phyloP scores from a whole-genome alignment of 257 asterid genomes.

The Gentiana macrophylla region DNA sequence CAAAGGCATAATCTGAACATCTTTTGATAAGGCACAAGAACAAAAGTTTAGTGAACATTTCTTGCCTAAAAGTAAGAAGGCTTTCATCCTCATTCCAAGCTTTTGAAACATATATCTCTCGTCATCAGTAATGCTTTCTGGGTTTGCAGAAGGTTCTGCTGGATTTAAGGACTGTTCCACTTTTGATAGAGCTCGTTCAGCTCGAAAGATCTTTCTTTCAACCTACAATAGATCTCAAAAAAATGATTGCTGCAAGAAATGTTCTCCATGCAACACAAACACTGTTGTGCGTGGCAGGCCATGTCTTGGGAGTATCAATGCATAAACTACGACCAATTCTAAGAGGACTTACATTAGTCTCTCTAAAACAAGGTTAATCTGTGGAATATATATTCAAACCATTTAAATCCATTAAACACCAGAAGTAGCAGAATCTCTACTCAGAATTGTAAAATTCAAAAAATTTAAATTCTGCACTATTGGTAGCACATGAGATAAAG shows the following conservation, averaged over 20 bases:
- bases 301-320: neutral
- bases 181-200: slow-evolving; percentile 69
- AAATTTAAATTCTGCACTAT: too few species aligned
- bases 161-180: slow-evolving; percentile 75
- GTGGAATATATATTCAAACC: too few species aligned
- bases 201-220: slow-evolving; percentile 55
- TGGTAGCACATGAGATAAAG: too few species aligned
- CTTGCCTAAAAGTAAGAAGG: slow-evolving; percentile 90
- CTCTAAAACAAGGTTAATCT: too few species aligned
- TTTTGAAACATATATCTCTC: slow-evolving; percentile 96
- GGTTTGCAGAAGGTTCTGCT: slow-evolving; percentile 50
- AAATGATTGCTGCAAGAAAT: too few species aligned
- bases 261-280: too few species aligned
- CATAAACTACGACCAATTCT: too few species aligned
- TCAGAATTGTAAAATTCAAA: too few species aligned
- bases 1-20: neutral
- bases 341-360: too few species aligned
- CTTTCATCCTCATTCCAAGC: slow-evolving; percentile 96
- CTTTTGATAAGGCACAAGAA: slow-evolving; percentile 5
- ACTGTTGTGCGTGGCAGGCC: too few species aligned
- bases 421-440: too few species aligned
- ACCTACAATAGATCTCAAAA: slow-evolving; percentile 42
- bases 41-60: slow-evolving; percentile 5
- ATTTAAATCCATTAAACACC: too few species aligned
- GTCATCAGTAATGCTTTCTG: slow-evolving; percentile 69